Evolutionary conservation across 2,329 filamentous ascomycete species (phyloP), one percentile per base, ranked within the genome.

Genomic region (Colletotrichum navitas): DNA sequence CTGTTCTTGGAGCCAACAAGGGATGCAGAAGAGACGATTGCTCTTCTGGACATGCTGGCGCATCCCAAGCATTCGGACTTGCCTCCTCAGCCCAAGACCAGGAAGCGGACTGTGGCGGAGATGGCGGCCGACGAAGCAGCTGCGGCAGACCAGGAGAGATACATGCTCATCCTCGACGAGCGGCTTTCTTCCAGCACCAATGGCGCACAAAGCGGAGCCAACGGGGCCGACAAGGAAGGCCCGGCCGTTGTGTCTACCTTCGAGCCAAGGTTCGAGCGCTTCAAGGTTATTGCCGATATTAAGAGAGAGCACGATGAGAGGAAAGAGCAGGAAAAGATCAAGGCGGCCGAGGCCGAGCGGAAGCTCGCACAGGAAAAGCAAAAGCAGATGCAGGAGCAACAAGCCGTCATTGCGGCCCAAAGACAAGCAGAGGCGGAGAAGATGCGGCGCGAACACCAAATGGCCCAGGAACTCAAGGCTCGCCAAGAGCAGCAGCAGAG

Each of bases 81-180:
- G 54, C 91, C 94, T 12, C 95, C 96, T 0, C 89, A 92, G 72
- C 94, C 94, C 3, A 98, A 97, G 85, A 92, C 91, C 10, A 88
- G 96, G 68, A 98, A 99, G 86, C 91, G 95, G 73, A 99, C 96
- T 0, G 92, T 97, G 24, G 96, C 96, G 11, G 95, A 99, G 79
- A 90, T 98, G 84, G 96, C 94, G 11, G 95, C 95, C 10, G 96
- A 99, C 78, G 95, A 99, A 82, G 95, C 96, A 1, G 87, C 94
- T 71, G 94, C 94, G 0, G 95, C 95, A 29, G 93, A 94, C 71
- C 91, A 94, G 74, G 95, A 99, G 81, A 90, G 94, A 58, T 97
- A 94, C 75, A 96, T 99, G 94, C 91, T 98, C 62, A 91, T 94
- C 29, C 90, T 95, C 82, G 96, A 99, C 77, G 95, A 98, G 76